Base-by-base conservation (phyloP, 345 rosid genomes). In the Conringia planisiliqua region DNA sequence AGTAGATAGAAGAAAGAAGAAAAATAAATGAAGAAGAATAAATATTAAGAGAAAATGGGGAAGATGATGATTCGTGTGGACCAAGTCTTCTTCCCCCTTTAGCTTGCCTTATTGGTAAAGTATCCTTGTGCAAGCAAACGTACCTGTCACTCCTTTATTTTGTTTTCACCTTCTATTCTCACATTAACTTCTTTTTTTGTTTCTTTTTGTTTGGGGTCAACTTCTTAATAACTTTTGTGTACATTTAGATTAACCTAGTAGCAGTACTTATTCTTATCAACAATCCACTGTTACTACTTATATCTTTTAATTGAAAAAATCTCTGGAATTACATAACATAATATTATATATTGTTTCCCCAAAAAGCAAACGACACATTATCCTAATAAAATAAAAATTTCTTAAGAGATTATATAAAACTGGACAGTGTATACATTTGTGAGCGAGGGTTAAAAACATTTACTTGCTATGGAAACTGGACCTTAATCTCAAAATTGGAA, bases 101-200 rank as follows among this genome's bases (percentile, higher is more conserved):
- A 47, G 76, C 81, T 77, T 77, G 81, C 81, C 81, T 77, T 77
- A 71, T 71, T 77, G 81, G 81, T 71, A 77, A 77, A 77, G 81
- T 66, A 71, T 77, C 63, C 68, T 65, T 39, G 5, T 48, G 42
- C 77, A 65, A 77, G 62, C 68, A 77, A 77, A 77, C 77, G 76
- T 77, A 77, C 22, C 68, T 60, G 39, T 71, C 81, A 71, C 80
- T 77, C 68, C 32, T 77, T 65, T 77, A 38, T 38, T 32, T 56
- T 40, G 3, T 57, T 57, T 71, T 30, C 26, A 50, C 62, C 33
- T 60, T 69, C 60, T 30, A 2, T 60, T 62, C 69, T 30, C 62
- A 17, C 58, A 30, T 75, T 54, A 22, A 16, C 14, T 12, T 27
- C 1, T 4, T 36, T 16, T 12, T 9, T 3, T 47, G 1, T 17